Base-by-base conservation (phyloP, 768 basidiomycete species). In the Leccinum truebloodii region DNA sequence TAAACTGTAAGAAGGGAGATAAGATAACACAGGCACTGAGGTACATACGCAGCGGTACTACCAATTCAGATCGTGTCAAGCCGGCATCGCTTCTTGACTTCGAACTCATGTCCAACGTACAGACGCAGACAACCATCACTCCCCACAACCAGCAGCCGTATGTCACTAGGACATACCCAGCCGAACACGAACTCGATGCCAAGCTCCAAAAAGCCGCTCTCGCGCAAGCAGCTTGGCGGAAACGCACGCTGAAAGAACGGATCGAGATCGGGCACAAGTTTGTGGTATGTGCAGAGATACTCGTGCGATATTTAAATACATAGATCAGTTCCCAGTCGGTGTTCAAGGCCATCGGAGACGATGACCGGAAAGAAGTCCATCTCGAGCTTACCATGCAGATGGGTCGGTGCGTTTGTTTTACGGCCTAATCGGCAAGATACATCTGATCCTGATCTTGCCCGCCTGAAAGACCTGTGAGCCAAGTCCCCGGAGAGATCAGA, bases 381-480 rank as follows among this genome's bases (percentile, higher is more conserved):
- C 68, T 83, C 34, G 95, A 98, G 66, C 78, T 98, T 55, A 87
- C 94, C 1, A 65, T 87, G 55, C 92, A 97, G 76, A 98, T 99
- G 90, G 96, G 96, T 39, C 80, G 94, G 93, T 93, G 61, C 65
- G 86, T 74, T 52, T 35, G 30, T 44, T 52, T 30, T 12, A 30
- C n/a, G 2, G 41, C 53, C 26, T 35, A 26, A 44, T 39, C 4
- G 6, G 30, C 51, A n/a, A 41, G 26, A 30, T 54, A 41, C 34
- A 13, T 28, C 51, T 62, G 50, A 58, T 48, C 32, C 53, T 62
- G 50, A 58, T 48, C 32, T 24, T 2, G 18, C 6, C n/a, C 18
- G 37, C 12, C 18, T 60, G 16, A 14, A 56, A 94, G 95, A 50
- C 96, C 96, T 1, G 80, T 93, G 53, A 82, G 86, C 0, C 93